Conservation (phyloP, 164 flowering plant species). For the Pachysandra terminalis region DNA sequence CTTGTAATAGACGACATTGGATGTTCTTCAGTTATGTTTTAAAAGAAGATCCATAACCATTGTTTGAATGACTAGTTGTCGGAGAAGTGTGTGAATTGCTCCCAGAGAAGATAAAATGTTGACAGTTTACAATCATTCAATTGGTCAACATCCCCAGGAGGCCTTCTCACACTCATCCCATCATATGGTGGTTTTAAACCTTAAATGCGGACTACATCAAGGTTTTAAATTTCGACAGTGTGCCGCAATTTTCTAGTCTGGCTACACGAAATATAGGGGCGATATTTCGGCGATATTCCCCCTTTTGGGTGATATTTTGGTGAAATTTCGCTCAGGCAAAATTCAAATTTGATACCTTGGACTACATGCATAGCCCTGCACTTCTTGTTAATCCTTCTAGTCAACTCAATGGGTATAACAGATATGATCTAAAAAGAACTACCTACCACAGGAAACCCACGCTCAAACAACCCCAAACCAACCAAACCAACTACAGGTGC, state of each 20-base stretch:
- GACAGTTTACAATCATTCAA: background rate
- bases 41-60: background rate
- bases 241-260: too few relatives aligned
- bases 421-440: background rate
- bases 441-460: slow-evolving; percentile 89
- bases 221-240: too few relatives aligned
- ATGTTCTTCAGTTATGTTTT: background rate
- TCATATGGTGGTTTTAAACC: background rate
- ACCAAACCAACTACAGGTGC: slow-evolving; percentile 94
- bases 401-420: background rate
- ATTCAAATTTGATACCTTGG: too few relatives aligned
- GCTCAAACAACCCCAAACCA: slow-evolving; percentile 84
- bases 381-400: background rate
- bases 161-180: background rate
- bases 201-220: background rate
- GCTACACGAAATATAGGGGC: too few relatives aligned
- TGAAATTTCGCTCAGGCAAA: too few relatives aligned
- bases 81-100: background rate
- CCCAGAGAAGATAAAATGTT: background rate
- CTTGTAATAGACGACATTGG: background rate
- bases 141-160: background rate
- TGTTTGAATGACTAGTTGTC: background rate
- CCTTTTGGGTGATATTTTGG: too few relatives aligned
- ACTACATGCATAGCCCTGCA: background rate
- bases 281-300: too few relatives aligned